Percentiles rank a stretch among this genome's conserved stretches.
Evolutionary conservation across 2,329 filamentous ascomycete genomes (phyloP).

Genomic region (Diaporthe vaccinii): DNA sequence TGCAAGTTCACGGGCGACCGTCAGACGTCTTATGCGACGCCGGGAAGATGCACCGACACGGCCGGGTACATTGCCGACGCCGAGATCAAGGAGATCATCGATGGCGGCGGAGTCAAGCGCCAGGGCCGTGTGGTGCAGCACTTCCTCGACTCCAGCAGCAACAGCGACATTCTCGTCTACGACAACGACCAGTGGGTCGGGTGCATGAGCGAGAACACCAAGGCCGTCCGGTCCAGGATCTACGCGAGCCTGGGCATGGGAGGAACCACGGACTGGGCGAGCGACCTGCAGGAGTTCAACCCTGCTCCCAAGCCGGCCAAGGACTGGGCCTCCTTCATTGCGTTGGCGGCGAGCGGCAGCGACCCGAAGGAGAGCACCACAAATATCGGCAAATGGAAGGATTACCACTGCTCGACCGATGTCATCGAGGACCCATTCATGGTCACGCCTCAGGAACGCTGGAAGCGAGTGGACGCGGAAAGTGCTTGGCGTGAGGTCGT

Average conservation of each 20-base stretch:
- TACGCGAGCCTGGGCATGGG: slow-evolving; percentile 40
- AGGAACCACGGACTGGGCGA: slow-evolving; percentile 48
- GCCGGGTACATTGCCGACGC: slow-evolving; percentile 55
- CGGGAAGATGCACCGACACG: slow-evolving; percentile 53
- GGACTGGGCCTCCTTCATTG: background rate
- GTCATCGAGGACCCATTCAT: too few relatives aligned
- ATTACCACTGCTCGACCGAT: too few relatives aligned
- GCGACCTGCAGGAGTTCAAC: slow-evolving; percentile 43
- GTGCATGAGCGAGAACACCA: slow-evolving; percentile 41
- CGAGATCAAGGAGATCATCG: slow-evolving; percentile 53
- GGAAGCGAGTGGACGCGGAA: too few relatives aligned
- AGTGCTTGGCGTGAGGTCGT: too few relatives aligned
- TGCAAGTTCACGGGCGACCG: slow-evolving; percentile 42
- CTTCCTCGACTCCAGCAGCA: slow-evolving; percentile 35
- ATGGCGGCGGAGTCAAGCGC: slow-evolving; percentile 7
- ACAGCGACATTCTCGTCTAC: slow-evolving; percentile 41
- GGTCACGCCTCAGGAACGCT: too few relatives aligned
- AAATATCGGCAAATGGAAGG: too few relatives aligned
- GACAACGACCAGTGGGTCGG: slow-evolving; percentile 42
- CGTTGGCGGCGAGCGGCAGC: too few relatives aligned
- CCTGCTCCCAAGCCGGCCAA: background rate
- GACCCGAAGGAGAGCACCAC: too few relatives aligned
- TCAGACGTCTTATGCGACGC: background rate
- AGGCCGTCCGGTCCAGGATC: slow-evolving; percentile 37
- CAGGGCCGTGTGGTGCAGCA: slow-evolving; percentile 34